A percentile compares a stretch with the other conserved stretches of the same genome.
phyloP scores from a whole-genome alignment of 106 monocot genomes.

The Allium fistulosum region DNA sequence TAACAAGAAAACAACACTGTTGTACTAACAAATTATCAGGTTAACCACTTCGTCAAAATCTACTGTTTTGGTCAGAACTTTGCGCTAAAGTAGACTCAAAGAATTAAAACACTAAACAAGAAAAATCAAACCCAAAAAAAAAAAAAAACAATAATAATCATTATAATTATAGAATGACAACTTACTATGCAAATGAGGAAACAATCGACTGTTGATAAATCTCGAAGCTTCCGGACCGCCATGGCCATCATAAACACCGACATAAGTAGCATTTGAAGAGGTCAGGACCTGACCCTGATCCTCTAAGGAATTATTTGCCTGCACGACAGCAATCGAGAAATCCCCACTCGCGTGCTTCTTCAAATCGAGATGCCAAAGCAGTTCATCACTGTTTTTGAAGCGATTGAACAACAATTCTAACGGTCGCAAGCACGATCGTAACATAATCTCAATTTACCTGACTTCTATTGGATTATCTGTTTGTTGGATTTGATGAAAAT shows the following conservation, averaged over 20 bases:
- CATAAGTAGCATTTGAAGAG: conserved; percentile 30
- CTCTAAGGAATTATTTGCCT: conserved; percentile 36
- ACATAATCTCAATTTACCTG: background rate
- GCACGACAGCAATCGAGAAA: conserved; percentile 53
- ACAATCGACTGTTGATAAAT: conserved; percentile 38
- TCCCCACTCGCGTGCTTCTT: conserved; percentile 41
- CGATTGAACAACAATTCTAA: conserved; percentile 32
- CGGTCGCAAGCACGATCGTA: conserved; percentile 20
- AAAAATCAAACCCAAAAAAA: no score
- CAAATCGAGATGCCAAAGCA: conserved; percentile 43
- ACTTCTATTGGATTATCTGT: no score
- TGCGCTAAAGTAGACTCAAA: no score
- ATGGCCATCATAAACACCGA: conserved; percentile 52
- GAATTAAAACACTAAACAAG: no score
- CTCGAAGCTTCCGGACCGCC: conserved; percentile 52
- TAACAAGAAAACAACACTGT: no score
- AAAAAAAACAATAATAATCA: no score
- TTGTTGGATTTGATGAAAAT: no score
- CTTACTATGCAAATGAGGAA: conserved; percentile 36
- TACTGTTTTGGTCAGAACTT: no score
- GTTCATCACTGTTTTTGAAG: conserved; percentile 25
- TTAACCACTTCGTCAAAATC: no score
- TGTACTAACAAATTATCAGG: no score
- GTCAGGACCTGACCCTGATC: conserved; percentile 50
- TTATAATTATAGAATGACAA: no score